These are phyloP conservation scores for Eucalyptus curtisii DNA, from an alignment of 345 rosid genomes.

Conservation along the genomic window DNA sequence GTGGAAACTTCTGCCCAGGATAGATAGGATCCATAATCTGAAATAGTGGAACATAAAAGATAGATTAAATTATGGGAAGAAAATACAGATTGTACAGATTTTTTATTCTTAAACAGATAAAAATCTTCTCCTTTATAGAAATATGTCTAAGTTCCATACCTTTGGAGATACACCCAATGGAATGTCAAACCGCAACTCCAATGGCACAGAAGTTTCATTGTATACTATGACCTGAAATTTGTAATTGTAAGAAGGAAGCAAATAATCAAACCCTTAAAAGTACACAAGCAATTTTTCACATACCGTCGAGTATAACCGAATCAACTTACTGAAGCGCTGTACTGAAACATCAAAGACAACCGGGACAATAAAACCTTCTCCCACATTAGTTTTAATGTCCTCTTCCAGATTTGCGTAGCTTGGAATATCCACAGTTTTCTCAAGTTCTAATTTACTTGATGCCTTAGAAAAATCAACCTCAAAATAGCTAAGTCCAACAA, in stretches of 20 bases:
- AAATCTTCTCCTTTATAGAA: not conserved
- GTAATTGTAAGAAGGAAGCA: not conserved
- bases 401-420: slow-evolving; percentile 21
- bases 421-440: slow-evolving; percentile 5
- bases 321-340: slow-evolving; percentile 74
- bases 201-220: slow-evolving; percentile 65
- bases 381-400: slow-evolving; percentile 11
- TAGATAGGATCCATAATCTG: slow-evolving; percentile 82
- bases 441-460: slow-evolving; percentile 4
- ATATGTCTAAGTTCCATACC: slow-evolving; percentile 21
- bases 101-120: too few relatives aligned
- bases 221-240: slow-evolving; percentile 62
- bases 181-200: slow-evolving; percentile 91
- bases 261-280: not conserved
- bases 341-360: slow-evolving; percentile 89
- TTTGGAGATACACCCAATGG: slow-evolving; percentile 92
- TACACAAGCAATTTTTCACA: slow-evolving; percentile 2
- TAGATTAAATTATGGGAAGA: not conserved
- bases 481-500: slow-evolving; percentile 70
- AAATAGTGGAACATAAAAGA: not conserved
- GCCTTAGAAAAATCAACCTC: slow-evolving; percentile 83
- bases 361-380: slow-evolving; percentile 63
- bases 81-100: not conserved
- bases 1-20: slow-evolving; percentile 85
- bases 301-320: slow-evolving; percentile 86